A percentile compares a stretch with the other conserved stretches of the same genome.
Evolutionary conservation across 1,284 basidiomycete genomes (phyloP).

Genomic region (Rhizoctonia solani): DNA sequence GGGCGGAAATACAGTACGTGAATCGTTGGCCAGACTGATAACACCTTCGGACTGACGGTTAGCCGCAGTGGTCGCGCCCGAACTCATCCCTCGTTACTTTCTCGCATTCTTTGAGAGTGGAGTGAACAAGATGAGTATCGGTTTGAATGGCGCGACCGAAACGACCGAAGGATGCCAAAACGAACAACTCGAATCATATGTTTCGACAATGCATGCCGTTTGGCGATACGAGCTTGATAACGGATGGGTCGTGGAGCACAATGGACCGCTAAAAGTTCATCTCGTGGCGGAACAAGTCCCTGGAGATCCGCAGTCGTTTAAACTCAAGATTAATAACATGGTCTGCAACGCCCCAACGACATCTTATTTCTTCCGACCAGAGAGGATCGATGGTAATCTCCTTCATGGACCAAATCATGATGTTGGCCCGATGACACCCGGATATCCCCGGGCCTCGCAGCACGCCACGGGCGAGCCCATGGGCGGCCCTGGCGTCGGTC

Average conservation of each 20-base stretch:
- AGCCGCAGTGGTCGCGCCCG: conserved; percentile 2
- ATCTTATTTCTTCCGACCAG: conserved; percentile 5
- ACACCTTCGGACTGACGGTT: background rate
- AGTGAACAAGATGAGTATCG: conserved; percentile 18
- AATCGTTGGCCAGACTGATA: background rate
- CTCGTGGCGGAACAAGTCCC: background rate
- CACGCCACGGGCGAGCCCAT: conserved; percentile 1
- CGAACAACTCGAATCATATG: background rate
- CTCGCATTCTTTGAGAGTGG: conserved; percentile 17
- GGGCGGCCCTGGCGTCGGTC: background rate
- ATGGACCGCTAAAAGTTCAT: background rate
- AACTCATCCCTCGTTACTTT: conserved; percentile 24
- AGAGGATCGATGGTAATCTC: conserved; percentile 3
- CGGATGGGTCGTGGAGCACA: conserved; percentile 26
- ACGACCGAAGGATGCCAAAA: background rate
- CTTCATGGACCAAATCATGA: background rate
- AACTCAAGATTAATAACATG: conserved; percentile 7
- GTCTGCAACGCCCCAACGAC: conserved; percentile 11
- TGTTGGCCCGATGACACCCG: conserved; percentile 17
- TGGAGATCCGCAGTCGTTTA: background rate
- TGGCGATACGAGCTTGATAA: conserved; percentile 26
- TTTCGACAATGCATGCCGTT: background rate
- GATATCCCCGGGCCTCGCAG: conserved; percentile 20
- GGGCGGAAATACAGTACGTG: conserved; percentile 21
- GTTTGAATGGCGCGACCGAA: conserved; percentile 8